Conservation (phyloP, 164 flowering plant genomes). For the Aristolochia californica region DNA sequence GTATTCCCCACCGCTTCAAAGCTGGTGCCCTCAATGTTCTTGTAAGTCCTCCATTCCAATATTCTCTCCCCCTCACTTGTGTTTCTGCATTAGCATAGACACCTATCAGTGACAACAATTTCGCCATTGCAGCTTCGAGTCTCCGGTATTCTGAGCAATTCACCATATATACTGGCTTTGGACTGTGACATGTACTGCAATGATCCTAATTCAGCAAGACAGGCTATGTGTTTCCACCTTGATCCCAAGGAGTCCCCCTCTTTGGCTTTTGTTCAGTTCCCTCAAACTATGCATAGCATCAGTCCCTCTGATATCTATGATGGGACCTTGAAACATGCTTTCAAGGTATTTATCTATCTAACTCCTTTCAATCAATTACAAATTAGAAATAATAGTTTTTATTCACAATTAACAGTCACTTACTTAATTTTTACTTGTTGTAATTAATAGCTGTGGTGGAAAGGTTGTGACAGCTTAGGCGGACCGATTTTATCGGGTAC, state of each 20-base stretch:
- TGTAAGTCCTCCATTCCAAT: conserved; percentile 2
- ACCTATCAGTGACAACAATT: no score
- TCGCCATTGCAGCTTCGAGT: conserved; percentile 18
- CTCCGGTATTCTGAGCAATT: conserved; percentile 26
- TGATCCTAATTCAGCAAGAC: conserved; percentile 23
- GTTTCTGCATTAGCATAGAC: no score
- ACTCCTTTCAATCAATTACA: not conserved
- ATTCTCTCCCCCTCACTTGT: not conserved
- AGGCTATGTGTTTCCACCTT: conserved; percentile 34
- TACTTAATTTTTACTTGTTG: not conserved
- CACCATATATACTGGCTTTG: conserved; percentile 18
- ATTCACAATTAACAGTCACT: not conserved
- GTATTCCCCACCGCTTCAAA: conserved; percentile 11
- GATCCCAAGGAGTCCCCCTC: conserved; percentile 17
- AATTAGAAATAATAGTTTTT: not conserved
- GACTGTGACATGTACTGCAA: conserved; percentile 35
- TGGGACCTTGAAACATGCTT: conserved; percentile 7
- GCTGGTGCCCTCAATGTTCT: conserved; percentile 16
- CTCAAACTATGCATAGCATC: conserved; percentile 22
- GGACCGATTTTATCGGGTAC: conserved; percentile 25
- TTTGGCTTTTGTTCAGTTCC: conserved; percentile 26
- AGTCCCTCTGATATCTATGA: conserved; percentile 24
- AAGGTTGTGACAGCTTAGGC: conserved; percentile 20
- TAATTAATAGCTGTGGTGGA: conserved; percentile 14
- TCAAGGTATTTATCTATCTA: conserved; percentile 5